phyloP scores from a whole-genome alignment of 306 rosid species.

The Arachis stenosperma region DNA sequence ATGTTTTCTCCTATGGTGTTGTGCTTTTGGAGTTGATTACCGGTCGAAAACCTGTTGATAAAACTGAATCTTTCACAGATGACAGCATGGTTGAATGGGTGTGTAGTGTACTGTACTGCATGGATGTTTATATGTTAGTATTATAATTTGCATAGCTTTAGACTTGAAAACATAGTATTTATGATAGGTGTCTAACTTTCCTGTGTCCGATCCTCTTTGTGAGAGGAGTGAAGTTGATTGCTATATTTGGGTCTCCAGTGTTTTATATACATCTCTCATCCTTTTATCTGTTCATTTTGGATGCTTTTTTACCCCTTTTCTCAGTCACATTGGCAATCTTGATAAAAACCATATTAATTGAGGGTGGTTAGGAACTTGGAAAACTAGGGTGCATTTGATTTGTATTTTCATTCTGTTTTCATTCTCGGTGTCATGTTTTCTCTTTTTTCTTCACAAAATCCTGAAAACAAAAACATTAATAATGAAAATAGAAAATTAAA shows the following conservation, averaged over 20 bases:
- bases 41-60: slow-evolving; percentile 58
- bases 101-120: slow-evolving; percentile 39
- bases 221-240: slow-evolving; percentile 7
- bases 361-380: slow-evolving; percentile 15
- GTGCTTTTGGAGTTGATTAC: slow-evolving; percentile 76
- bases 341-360: not conserved
- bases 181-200: slow-evolving; percentile 4
- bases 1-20: slow-evolving; percentile 70
- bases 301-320: not conserved
- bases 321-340: not conserved
- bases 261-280: not conserved
- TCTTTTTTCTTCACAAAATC: too few relatives aligned
- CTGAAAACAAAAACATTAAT: too few relatives aligned
- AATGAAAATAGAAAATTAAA: too few relatives aligned
- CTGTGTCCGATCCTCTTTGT: not conserved
- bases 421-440: too few relatives aligned
- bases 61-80: slow-evolving; percentile 48
- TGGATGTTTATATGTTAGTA: slow-evolving; percentile 12
- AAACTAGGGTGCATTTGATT: not conserved
- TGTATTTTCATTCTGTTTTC: too few relatives aligned
- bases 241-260: not conserved
- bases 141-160: not conserved
- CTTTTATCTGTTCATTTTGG: not conserved
- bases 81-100: slow-evolving; percentile 80
- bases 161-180: slow-evolving; percentile 5